A percentile compares a stretch with the other conserved stretches of the same genome.
phyloP scores from a whole-genome alignment of 1,139 yeast genomes.

The Pichia sp. region DNA sequence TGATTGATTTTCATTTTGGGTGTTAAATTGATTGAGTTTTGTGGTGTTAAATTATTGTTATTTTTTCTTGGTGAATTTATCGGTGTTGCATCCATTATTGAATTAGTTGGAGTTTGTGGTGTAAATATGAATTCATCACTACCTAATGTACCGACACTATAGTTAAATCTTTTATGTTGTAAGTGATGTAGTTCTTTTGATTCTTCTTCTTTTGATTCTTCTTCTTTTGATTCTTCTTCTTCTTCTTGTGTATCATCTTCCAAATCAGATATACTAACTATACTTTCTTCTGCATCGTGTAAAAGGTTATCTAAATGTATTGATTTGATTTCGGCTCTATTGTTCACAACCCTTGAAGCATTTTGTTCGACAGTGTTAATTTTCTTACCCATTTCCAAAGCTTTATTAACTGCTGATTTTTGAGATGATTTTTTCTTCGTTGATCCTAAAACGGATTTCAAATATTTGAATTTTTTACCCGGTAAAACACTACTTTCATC shows the following conservation, averaged over 20 bases:
- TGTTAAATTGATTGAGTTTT: conserved; percentile 8
- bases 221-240: not conserved
- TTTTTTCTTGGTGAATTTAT: conserved; percentile 10
- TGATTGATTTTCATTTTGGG: conserved; percentile 9
- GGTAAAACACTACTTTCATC: conserved; percentile 3
- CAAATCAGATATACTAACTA: conserved; percentile 6
- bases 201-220: not conserved
- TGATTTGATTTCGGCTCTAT: conserved; percentile 13
- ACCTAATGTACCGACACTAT: not conserved
- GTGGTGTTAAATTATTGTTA: conserved; percentile 2
- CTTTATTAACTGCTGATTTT: conserved; percentile 20
- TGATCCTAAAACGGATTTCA: conserved; percentile 18
- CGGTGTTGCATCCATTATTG: conserved; percentile 12
- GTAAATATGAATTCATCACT: not conserved
- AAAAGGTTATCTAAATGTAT: conserved; percentile 17
- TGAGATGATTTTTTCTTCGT: conserved; percentile 10
- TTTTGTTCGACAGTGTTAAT: conserved; percentile 17
- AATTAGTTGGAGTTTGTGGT: conserved; percentile 16
- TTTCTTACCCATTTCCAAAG: conserved; percentile 23
- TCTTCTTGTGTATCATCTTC: conserved; percentile 6
- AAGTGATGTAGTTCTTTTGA: not conserved
- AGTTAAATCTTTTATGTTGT: not conserved
- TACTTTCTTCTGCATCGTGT: conserved; percentile 9
- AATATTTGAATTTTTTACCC: conserved; percentile 19
- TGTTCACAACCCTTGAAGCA: conserved; percentile 11